Percentiles rank a stretch among this genome's conserved stretches.
Evolutionary conservation across 106 monocot species (phyloP).

Genomic region (Iris macrosiphon): DNA sequence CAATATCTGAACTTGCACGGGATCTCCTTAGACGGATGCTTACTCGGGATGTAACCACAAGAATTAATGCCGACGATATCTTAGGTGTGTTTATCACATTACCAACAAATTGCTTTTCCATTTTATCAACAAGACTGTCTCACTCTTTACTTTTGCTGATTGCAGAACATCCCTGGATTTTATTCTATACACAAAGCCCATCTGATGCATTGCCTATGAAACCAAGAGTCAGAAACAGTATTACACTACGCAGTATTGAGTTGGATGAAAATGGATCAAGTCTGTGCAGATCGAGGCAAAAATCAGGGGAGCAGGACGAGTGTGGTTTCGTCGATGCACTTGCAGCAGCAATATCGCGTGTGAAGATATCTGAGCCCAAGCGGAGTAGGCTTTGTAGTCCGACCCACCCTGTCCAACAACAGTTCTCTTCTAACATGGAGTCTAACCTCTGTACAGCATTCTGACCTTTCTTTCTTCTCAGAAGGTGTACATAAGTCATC

Average conservation of each 20-base stretch:
- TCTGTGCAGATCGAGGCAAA: slow-evolving; percentile 24
- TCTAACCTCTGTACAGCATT: slow-evolving; percentile 83
- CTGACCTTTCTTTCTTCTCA: no score
- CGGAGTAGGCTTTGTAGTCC: slow-evolving; percentile 57
- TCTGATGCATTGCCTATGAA: slow-evolving; percentile 14
- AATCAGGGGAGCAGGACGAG: slow-evolving; percentile 37
- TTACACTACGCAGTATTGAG: slow-evolving; percentile 5
- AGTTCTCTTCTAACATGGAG: slow-evolving; percentile 67
- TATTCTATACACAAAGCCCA: slow-evolving; percentile 54
- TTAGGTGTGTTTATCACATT: slow-evolving; percentile 33
- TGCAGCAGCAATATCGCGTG: slow-evolving; percentile 57
- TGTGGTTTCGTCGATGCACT: slow-evolving; percentile 63
- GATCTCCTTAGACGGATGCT: slow-evolving; percentile 71
- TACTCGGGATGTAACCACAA: slow-evolving; percentile 58
- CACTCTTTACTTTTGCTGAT: no score
- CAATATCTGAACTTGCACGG: slow-evolving; percentile 62
- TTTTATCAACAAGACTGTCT: no score
- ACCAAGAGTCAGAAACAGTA: slow-evolving; percentile 3
- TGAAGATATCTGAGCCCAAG: slow-evolving; percentile 85
- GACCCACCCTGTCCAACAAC: slow-evolving; percentile 32
- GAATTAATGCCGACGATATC: slow-evolving; percentile 70
- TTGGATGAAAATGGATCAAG: no score
- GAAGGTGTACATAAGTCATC: no score
- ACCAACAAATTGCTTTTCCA: no score
- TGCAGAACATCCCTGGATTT: slow-evolving; percentile 87